Base-by-base conservation (phyloP, 1,139 yeast species). In the Blastobotrys malaysiensis region DNA sequence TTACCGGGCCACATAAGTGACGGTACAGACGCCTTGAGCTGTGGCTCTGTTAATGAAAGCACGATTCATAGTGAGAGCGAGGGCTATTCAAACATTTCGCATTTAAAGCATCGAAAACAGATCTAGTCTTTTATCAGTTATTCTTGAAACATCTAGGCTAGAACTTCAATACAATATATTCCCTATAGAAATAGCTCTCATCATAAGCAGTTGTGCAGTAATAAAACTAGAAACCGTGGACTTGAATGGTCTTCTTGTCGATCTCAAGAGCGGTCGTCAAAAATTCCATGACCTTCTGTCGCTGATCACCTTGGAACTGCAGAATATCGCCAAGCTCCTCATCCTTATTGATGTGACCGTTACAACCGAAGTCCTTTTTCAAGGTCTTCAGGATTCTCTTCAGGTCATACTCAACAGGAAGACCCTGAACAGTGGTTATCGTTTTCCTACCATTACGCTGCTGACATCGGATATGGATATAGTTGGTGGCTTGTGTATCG, bases 401-500 rank as follows among this genome's bases (percentile, higher is more conserved):
- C 73, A 88, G 79, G 73, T 93, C 99, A 76, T 89, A 93, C 74
- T 93, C 98, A 64, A 77, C 83, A 63, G 99, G 98, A 59, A 93
- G 82, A 70, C 99, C 99, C 78, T 93, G 98, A 59, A 93, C 98
- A 46, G 99, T 93, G 64, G 99, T 93, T 74, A 93, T 83, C 63
- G 99, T 93, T 78, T 93, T 93, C 79, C 99, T 91, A 74, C 99
- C 99, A 80, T 93, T 93, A 82, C 99, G 95, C 79, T 93, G 99
- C 78, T 93, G 99, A 73, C 95, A 91, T 82, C 99, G 95, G 73
- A 93, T 90, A 77, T 91, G 99, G 74, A 93, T 88, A 78, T 90
- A 89, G 79, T 88, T 90, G 60, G 96, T 85, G 70, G 96, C 87
- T 78, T 91, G 95, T 67, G 95, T 88, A 75, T 91, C 97, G 78